Base-by-base conservation (phyloP, 2,329 filamentous ascomycete genomes). In the Paraphoma sp. region DNA sequence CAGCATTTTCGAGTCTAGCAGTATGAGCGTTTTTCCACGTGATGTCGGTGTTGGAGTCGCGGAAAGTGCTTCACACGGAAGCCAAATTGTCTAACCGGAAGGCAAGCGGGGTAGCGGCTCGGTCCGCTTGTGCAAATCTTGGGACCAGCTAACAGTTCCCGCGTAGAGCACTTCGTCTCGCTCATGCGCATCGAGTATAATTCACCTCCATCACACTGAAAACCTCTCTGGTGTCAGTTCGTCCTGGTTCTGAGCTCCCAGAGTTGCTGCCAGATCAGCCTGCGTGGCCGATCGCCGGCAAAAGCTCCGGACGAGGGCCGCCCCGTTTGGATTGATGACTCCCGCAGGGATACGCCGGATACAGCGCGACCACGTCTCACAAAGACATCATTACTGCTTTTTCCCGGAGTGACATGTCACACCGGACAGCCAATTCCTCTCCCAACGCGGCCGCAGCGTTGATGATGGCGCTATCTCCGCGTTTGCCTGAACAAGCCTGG, bases 401-500 rank as follows among this genome's bases (percentile, higher is more conserved):
- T 33, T 46, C 9, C 44, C 44, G 44, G 14, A 42, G 40, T 42
- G 43, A 17, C 40, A 51, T 43, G 48, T 45, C 49, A 45, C 49
- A 51, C 49, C 29, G 49, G 42, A 36, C 9, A 23, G 28, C 42
- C 16, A 12, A 29, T 17, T 12, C 38, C 16, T 45, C 44, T 28
- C 11, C 17, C 10, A 38, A 53, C 18, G 16, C 30, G 42, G 41
- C 9, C 36, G 31, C 28, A 10, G 28, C 16, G 45, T 33, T 51
- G 45, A 17, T 44, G 23, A 53, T 16, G 42, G 38, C 51, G 51
- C 51, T 48, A 44, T 18, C 28, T 53, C 28, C 40, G 23, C 18
- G 31, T 47, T 45, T 29, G 50, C 40, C 28, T 44, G 33, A 14
- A 36, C 45, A 53, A 59, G 46, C 41, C 54, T 53, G 61, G 59